Percentiles rank a stretch among this genome's conserved stretches.
Evolutionary conservation across 2,329 filamentous ascomycete genomes (phyloP).

Genomic region (Penicillium crustosum): DNA sequence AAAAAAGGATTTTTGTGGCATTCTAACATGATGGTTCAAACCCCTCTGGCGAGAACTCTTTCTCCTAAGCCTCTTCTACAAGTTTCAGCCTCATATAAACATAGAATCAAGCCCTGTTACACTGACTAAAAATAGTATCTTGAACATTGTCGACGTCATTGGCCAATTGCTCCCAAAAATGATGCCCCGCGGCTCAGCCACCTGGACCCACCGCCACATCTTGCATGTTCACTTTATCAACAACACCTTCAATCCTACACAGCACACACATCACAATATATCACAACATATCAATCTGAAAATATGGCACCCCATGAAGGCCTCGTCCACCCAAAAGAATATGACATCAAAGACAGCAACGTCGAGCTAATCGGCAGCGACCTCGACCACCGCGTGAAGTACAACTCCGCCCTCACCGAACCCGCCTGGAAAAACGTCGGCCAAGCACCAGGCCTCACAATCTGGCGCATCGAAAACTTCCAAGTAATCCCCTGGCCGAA

Average conservation of each 20-base stretch:
- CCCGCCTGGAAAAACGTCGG: conserved; percentile 68
- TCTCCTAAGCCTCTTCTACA: neutral
- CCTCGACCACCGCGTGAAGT: conserved; percentile 67
- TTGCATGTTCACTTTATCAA: neutral
- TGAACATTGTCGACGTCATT: neutral
- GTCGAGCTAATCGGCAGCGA: conserved; percentile 64
- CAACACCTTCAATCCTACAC: neutral
- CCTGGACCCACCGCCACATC: conserved; percentile 8
- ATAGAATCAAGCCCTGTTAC: neutral
- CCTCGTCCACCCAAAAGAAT: conserved; percentile 62
- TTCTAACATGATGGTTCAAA: neutral
- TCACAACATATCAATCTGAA: neutral
- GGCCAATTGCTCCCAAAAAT: conserved; percentile 2
- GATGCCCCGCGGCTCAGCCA: conserved; percentile 6
- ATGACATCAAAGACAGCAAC: conserved; percentile 68
- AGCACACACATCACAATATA: neutral
- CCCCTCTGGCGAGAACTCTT: too few species aligned
- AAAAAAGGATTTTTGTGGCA: neutral
- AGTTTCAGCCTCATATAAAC: neutral
- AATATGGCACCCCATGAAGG: conserved; percentile 63
- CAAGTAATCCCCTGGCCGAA: conserved; percentile 62
- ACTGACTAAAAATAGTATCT: conserved; percentile 9
- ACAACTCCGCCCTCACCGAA: conserved; percentile 63
- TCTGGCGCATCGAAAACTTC: conserved; percentile 70
- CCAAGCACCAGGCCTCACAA: conserved; percentile 52